These are phyloP conservation scores for Carpinus fangiana DNA, from an alignment of 306 rosid species.

Conservation along the genomic window DNA sequence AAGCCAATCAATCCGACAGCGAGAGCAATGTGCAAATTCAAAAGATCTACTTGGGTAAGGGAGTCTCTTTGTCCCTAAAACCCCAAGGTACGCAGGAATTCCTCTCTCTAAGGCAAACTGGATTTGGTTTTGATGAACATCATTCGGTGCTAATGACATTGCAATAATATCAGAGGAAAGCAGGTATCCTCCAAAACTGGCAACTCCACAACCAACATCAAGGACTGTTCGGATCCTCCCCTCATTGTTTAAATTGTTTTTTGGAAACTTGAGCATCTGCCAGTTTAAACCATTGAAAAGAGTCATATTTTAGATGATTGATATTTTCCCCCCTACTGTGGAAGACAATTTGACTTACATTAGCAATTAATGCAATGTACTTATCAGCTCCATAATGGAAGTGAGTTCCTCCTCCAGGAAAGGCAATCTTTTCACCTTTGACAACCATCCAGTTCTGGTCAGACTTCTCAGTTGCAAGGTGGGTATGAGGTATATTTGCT, in stretches of 20 bases:
- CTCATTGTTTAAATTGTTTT: conserved; percentile 63
- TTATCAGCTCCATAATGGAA: conserved; percentile 96
- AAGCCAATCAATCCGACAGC: conserved; percentile 96
- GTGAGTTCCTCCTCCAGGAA: conserved; percentile 99
- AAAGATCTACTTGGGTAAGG: conserved; percentile 96
- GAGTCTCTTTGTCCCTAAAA: conserved; percentile 85
- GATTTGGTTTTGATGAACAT: conserved; percentile 93
- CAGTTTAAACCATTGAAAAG: conserved; percentile 38
- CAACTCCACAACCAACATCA: conserved; percentile 95
- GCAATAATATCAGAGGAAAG: conserved; percentile 76
- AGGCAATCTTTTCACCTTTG: conserved; percentile 76
- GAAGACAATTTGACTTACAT: conserved; percentile 60
- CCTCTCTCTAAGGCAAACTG: conserved; percentile 97
- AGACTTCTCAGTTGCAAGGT: conserved; percentile 94
- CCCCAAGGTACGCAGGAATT: conserved; percentile 92
- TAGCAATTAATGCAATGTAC: conserved; percentile 94
- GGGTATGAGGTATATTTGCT: conserved; percentile 93
- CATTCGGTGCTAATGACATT: conserved; percentile 94
- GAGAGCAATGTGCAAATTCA: conserved; percentile 96
- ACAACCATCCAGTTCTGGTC: conserved; percentile 97
- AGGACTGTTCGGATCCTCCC: conserved; percentile 86
- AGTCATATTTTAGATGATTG: conserved; percentile 14
- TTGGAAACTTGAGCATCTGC: conserved; percentile 94
- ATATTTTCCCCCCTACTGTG: conserved; percentile 13
- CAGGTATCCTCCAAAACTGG: conserved; percentile 93